Base-by-base conservation (phyloP, 768 basidiomycete species). In the Austroboletus festivus region DNA sequence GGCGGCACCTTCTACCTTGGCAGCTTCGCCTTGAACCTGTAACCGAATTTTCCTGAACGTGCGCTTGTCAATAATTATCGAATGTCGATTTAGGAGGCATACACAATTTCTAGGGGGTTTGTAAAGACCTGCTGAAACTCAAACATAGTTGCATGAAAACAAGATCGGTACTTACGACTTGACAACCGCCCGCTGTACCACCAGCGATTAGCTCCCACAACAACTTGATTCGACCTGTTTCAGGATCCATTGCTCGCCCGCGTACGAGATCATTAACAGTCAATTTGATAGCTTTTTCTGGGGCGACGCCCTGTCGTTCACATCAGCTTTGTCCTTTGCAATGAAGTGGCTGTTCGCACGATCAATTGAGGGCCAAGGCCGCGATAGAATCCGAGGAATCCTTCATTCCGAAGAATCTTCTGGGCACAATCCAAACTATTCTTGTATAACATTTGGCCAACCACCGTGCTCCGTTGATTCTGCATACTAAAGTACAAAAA, bases 261-360 rank as follows among this genome's bases (percentile, higher is more conserved):
- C 96, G 84, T 20, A 99, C 76, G 47, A 95, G 70, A 63, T 96
- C 95, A 71, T 97, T 98, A 41, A 99, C 87, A 2, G 96, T 96
- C 52, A 99, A 71, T 67, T 99, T 99, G 70, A 99, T 96, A 11
- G 96, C 96, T 73, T 96, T 96, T 69, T 96, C 93, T 11, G 93
- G 93, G 28, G 93, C 93, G 42, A 96, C 91, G 51, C 93, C 93
- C 92, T 94, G 41, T 44, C 28, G 22, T 38, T 43, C 18, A 50
- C 34, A 23, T 65, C 16, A 60, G 50, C 21, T 23, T 8, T 31
- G 19, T 50, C 30, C n/a, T 11, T 35, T 16, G 20, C 16, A 23
- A 24, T 15, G 24, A 7, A 40, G 33, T 13, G 41, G 22, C 20
- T 15, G 23, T 5, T 55, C 78, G 57, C 61, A 91, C 95, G 57